phyloP scores from a whole-genome alignment of 192 early-diverging fungal genomes.

The Coemansia sp. region DNA sequence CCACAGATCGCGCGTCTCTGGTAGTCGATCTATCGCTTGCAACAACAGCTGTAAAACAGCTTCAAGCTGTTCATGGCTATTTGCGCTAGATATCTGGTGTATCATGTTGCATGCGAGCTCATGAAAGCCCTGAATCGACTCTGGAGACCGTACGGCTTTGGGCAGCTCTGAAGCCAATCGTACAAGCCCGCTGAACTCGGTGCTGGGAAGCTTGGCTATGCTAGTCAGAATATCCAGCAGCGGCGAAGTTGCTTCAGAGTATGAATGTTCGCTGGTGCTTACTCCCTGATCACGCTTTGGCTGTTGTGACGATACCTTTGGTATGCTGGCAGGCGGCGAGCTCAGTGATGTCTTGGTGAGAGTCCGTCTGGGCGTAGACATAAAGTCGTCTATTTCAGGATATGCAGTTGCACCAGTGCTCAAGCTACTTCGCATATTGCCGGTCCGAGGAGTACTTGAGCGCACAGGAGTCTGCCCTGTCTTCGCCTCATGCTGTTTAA shows the following conservation, averaged over 20 bases:
- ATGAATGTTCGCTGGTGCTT: not conserved
- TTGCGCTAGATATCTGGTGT: not conserved
- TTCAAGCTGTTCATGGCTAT: slow-evolving; percentile 16
- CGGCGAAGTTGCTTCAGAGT: slow-evolving; percentile 1
- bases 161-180: slow-evolving; percentile 24
- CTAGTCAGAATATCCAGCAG: slow-evolving; percentile 26
- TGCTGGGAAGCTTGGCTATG: slow-evolving; percentile 19
- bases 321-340: not conserved
- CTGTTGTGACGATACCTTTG: not conserved
- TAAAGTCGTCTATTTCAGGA: slow-evolving; percentile 38
- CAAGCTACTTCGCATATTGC: slow-evolving; percentile 2
- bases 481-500: slow-evolving; percentile 39
- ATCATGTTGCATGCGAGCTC: slow-evolving; percentile 18
- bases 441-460: slow-evolving; percentile 4
- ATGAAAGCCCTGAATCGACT: slow-evolving; percentile 20
- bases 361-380: slow-evolving; percentile 16
- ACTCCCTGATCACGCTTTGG: not conserved
- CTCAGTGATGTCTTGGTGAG: not conserved
- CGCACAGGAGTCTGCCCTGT: slow-evolving; percentile 10
- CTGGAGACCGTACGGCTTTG: slow-evolving; percentile 11
- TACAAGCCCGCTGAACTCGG: slow-evolving; percentile 25
- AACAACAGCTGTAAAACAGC: slow-evolving; percentile 30
- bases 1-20: slow-evolving; percentile 26
- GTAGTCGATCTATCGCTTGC: slow-evolving; percentile 12
- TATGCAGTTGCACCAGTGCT: slow-evolving; percentile 5